Evolutionary conservation across 768 basidiomycete species (phyloP), one percentile per base, ranked within the genome.

Genomic region (Kwoniella newhampshirensis): DNA sequence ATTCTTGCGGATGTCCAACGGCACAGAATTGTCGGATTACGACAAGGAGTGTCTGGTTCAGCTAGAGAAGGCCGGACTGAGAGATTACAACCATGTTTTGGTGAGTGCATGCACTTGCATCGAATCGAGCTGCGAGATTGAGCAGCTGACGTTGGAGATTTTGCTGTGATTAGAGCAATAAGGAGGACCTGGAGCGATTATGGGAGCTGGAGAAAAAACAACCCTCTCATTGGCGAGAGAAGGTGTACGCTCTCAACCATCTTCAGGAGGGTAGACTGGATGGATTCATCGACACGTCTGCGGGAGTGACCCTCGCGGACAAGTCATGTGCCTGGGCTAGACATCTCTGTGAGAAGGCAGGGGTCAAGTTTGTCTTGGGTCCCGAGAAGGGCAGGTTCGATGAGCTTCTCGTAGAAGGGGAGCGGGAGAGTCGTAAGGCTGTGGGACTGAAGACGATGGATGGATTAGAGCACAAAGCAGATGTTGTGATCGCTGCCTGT

Each of bases 251-350:
- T 0, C 54, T 63, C 37, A 36, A 50, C 9, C 46, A 54, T 12
- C 11, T 55, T 21, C 17, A 40, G 5, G 57, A 43, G 4, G 62
- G 62, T 15, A 51, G 48, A 11, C 36, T 54, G 6, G 48, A 63
- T 21, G 65, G 61, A 6, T 60, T 65, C 45, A 42, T 68, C 51
- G 67, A 68, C 32, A 62, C 47, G 26, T 54, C 59, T 21, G 67
- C 57, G 3, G 67, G 67, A 7, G 58, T 65, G 48, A 68, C 60
- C 17, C 23, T 51, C 3, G 63, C 67, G 3, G 67, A 68, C 55
- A 65, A 62, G 57, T 62, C 62, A 23, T 67, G 66, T 45, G 37
- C 58, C 3, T 68, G 51, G 52, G 66, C 60, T n/a, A 40, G 60
- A 11, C 55, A 60, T 45, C 55, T 68, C 2, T 40, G 40, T 17